Conservation (phyloP, 805 yeast species). For the Saturnispora serradocipensis region DNA sequence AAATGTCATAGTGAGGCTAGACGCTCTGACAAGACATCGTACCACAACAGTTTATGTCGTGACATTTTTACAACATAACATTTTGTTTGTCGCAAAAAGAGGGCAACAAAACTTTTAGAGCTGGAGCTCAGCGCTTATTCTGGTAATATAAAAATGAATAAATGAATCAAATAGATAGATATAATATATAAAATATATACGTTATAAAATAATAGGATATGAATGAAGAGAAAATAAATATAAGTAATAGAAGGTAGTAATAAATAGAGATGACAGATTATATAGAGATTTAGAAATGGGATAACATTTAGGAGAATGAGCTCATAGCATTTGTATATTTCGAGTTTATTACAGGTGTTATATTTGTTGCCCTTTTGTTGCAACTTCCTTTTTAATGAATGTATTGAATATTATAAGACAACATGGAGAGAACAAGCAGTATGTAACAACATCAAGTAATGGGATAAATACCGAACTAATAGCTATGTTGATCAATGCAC, state of each 20-base stretch:
- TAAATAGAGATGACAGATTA: not conserved
- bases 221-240: not conserved
- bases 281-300: not conserved
- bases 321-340: not conserved
- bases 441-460: not conserved
- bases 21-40: no score
- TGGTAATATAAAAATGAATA: no score
- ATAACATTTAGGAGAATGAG: not conserved
- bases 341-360: not conserved
- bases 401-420: not conserved
- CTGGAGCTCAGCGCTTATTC: not conserved
- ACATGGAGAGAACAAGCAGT: not conserved
- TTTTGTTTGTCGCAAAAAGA: not conserved
- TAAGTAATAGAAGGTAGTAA: not conserved
- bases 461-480: no score
- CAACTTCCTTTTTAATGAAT: not conserved
- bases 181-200: no score
- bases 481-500: no score
- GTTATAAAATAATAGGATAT: not conserved
- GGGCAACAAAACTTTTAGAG: not conserved
- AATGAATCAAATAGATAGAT: not conserved
- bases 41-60: not conserved
- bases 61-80: no score
- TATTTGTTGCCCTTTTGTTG: not conserved
- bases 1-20: not conserved